phyloP scores from a whole-genome alignment of 192 early-diverging fungal species.

The Gamsiella multidivaricata region DNA sequence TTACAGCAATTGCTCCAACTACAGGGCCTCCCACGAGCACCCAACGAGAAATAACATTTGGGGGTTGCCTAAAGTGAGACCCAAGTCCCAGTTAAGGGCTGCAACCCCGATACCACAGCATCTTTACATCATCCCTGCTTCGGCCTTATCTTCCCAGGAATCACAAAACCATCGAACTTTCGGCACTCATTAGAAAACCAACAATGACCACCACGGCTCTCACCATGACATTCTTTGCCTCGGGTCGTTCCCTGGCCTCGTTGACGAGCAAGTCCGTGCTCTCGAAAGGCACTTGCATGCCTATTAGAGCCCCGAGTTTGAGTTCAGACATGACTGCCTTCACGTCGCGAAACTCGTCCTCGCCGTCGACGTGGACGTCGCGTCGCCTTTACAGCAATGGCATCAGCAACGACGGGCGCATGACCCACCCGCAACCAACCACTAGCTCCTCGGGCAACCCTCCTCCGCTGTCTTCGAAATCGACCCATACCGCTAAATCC shows the following conservation, averaged over 20 bases:
- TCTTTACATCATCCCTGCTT: too few relatives aligned
- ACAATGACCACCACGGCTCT: neutral
- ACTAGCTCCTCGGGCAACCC: conserved; percentile 1
- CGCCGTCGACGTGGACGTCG: too few relatives aligned
- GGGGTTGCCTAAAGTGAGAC: too few relatives aligned
- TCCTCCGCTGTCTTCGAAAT: neutral
- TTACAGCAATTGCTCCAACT: too few relatives aligned
- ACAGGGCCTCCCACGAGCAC: too few relatives aligned
- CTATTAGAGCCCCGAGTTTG: conserved; percentile 1
- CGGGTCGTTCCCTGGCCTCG: neutral
- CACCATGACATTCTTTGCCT: neutral
- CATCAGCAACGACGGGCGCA: neutral
- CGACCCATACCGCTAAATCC: neutral
- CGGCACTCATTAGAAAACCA: too few relatives aligned
- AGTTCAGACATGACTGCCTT: conserved; percentile 9
- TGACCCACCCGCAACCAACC: neutral
- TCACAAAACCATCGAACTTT: too few relatives aligned
- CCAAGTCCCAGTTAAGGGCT: too few relatives aligned
- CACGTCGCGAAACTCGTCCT: too few relatives aligned
- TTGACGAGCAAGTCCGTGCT: neutral
- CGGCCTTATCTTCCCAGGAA: too few relatives aligned
- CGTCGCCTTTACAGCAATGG: conserved; percentile 2
- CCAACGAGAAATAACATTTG: too few relatives aligned
- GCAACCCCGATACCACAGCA: too few relatives aligned
- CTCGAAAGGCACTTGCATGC: neutral